phyloP scores from a whole-genome alignment of 768 basidiomycete species.

The Suillus subalutaceus region DNA sequence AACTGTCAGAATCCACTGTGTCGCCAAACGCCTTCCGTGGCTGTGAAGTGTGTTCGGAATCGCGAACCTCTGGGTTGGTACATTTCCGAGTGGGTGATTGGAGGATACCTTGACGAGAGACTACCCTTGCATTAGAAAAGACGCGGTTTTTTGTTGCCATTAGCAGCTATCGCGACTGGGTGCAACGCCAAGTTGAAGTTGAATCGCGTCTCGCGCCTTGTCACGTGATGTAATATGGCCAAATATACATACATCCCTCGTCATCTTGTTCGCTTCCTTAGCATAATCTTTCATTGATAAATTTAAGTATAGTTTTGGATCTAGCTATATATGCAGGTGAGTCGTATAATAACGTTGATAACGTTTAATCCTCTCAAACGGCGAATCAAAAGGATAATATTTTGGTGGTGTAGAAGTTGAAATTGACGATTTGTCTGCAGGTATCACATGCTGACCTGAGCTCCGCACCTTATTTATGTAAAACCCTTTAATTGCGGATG shows the following conservation, averaged over 20 bases:
- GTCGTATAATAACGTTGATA: not conserved
- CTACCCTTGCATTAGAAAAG: not conserved
- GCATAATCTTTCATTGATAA: not conserved
- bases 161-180: not conserved
- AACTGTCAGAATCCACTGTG: constrained; percentile 29
- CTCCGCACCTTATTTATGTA: not conserved
- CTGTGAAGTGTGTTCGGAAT: not conserved
- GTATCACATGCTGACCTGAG: not conserved
- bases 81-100: not conserved
- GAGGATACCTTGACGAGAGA: not conserved
- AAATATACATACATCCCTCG: not conserved
- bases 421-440: not conserved
- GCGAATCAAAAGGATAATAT: not conserved
- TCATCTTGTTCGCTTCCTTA: not conserved
- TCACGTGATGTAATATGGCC: constrained; percentile 2
- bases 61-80: not conserved
- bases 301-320: not conserved
- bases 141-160: not conserved
- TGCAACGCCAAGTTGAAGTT: not conserved
- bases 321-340: not conserved
- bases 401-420: not conserved
- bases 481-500: not conserved
- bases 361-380: not conserved
- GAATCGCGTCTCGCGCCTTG: not conserved
- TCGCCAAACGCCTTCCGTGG: not conserved